These are phyloP conservation scores for Delitschia confertaspora DNA, from an alignment of 495 filamentous ascomycete genomes.

Conservation along the genomic window DNA sequence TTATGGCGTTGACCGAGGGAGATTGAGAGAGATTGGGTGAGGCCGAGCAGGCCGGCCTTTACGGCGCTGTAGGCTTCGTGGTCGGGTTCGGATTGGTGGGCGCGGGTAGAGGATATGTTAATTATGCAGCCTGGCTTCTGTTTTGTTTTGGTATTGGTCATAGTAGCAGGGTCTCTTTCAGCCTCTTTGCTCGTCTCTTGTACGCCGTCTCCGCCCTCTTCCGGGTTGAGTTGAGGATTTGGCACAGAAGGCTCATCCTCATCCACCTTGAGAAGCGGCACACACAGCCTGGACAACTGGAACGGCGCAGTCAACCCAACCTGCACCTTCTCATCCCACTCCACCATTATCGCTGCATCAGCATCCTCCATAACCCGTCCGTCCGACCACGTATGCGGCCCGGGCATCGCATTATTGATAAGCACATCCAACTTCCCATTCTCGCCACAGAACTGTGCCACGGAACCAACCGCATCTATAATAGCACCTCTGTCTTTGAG, in stretches of 20 bases:
- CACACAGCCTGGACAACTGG: conserved; percentile 6
- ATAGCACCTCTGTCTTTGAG: no score
- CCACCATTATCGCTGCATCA: conserved; percentile 6
- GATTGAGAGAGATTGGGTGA: conserved; percentile 29
- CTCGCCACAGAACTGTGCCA: no score
- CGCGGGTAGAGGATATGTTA: conserved; percentile 31
- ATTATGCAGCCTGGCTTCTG: conserved; percentile 29
- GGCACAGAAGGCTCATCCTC: conserved; percentile 1
- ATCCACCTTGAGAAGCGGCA: conserved; percentile 7
- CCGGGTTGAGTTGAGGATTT: no score
- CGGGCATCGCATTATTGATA: conserved; percentile 13
- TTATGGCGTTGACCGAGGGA: conserved; percentile 19
- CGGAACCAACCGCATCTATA: no score
- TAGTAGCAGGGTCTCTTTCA: neutral
- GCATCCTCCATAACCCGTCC: conserved; percentile 9
- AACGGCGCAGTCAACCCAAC: conserved; percentile 15
- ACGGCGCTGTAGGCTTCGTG: conserved; percentile 28
- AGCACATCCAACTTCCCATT: conserved; percentile 6
- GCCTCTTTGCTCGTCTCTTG: conserved; percentile 1
- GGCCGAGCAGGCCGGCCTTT: conserved; percentile 28
- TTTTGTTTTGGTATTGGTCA: no score
- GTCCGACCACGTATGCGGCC: conserved; percentile 3
- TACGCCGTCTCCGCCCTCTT: no score
- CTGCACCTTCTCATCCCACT: conserved; percentile 9
- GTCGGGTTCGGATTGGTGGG: conserved; percentile 29